A percentile compares a stretch with the other conserved stretches of the same genome.
Conservation (phyloP, 2,329 filamentous ascomycete genomes). For the Tolypocladium nubicola region DNA sequence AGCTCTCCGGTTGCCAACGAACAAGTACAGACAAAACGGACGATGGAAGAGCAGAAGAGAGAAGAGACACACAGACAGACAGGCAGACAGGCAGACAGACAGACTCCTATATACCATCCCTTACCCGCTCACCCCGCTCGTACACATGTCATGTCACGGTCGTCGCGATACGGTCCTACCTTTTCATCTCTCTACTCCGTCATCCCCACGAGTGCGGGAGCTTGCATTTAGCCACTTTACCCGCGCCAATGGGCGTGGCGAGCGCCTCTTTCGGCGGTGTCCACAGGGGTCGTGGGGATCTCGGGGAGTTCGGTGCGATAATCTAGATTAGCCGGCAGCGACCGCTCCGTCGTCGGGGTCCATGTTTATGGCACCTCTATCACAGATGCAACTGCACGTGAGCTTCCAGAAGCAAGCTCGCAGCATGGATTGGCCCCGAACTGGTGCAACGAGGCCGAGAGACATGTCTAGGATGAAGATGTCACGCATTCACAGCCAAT, state of each 20-base stretch:
- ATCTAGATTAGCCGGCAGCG: no score
- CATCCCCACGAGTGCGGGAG: not conserved
- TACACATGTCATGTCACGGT: not conserved
- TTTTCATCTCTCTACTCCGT: not conserved
- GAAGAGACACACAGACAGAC: no score
- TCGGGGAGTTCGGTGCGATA: not conserved
- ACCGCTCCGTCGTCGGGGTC: no score
- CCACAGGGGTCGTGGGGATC: not conserved
- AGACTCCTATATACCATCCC: not conserved
- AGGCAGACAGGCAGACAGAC: not conserved
- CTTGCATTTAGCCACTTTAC: not conserved
- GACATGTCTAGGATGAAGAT: no score
- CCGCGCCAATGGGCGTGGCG: conserved; percentile 2
- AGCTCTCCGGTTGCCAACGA: not conserved
- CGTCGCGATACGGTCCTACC: not conserved
- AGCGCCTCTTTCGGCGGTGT: not conserved
- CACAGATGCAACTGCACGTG: no score
- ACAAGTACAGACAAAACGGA: not conserved
- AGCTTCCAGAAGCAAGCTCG: no score
- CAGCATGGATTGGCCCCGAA: no score
- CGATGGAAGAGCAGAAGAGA: not conserved
- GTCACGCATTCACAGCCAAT: no score
- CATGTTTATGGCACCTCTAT: no score
- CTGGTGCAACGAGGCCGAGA: no score
- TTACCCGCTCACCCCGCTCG: not conserved